A percentile compares a stretch with the other conserved stretches of the same genome.
phyloP scores from a whole-genome alignment of 2,329 filamentous ascomycete species.

The Microsporum ferrugineum region DNA sequence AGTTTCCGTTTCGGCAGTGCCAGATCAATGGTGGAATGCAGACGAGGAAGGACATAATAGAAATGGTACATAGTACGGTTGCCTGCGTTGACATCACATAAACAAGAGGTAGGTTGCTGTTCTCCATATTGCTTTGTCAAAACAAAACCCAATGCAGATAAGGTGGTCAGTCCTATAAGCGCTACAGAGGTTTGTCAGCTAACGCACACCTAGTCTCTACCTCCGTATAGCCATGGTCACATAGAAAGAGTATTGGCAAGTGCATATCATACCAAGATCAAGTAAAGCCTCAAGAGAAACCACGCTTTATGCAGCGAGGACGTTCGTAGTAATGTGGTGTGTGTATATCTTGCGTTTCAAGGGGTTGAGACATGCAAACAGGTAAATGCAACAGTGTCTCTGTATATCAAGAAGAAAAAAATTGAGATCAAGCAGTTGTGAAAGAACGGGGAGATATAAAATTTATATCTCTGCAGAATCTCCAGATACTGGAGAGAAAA shows the following conservation, averaged over 20 bases:
- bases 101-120: background rate
- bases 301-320: background rate
- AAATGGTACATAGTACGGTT: slow-evolving; percentile 38
- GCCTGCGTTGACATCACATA: slow-evolving; percentile 21
- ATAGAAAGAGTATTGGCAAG: too few species aligned
- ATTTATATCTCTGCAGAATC: background rate
- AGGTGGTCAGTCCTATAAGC: background rate
- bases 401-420: background rate
- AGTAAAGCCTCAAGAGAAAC: background rate
- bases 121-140: background rate
- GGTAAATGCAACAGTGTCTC: background rate
- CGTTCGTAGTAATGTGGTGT: background rate
- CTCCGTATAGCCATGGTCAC: background rate
- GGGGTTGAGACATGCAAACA: background rate
- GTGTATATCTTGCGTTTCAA: background rate
- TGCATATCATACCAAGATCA: background rate
- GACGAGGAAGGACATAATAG: slow-evolving; percentile 41
- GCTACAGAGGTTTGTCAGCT: background rate
- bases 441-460: background rate
- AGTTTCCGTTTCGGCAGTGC: slow-evolving; percentile 50
- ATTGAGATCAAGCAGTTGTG: background rate
- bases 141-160: background rate
- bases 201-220: background rate
- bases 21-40: slow-evolving; percentile 48
- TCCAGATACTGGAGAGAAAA: background rate